These are phyloP conservation scores for Candida mesenterica DNA, from an alignment of 1,139 yeast genomes.

Conservation along the genomic window DNA sequence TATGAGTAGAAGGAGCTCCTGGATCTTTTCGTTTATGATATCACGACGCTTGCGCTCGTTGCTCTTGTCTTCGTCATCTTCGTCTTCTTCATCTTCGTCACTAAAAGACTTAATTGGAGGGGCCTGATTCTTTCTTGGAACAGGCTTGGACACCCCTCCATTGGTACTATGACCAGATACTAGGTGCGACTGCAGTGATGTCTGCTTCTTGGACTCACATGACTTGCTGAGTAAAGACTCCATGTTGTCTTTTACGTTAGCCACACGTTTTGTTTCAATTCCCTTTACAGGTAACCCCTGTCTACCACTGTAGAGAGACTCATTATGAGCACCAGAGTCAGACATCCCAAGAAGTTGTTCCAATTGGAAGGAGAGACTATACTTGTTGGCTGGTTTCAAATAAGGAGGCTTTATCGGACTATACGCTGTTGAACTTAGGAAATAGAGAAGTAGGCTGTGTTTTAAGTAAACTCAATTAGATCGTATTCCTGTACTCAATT, in stretches of 20 bases:
- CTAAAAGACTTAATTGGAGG: conserved; percentile 28
- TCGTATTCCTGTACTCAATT: too few relatives aligned
- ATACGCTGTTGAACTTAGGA: too few relatives aligned
- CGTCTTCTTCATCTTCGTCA: conserved; percentile 30
- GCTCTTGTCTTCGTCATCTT: conserved; percentile 38
- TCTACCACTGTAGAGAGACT: too few relatives aligned
- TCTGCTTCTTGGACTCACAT: conserved; percentile 39
- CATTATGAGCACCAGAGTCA: too few relatives aligned
- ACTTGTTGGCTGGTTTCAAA: too few relatives aligned
- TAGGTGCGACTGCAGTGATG: conserved; percentile 40
- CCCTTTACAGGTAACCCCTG: too few relatives aligned
- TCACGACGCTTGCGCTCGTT: conserved; percentile 74
- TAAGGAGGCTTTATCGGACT: too few relatives aligned
- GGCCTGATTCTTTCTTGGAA: conserved; percentile 38
- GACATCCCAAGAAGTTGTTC: too few relatives aligned
- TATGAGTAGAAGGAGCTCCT: conserved; percentile 68
- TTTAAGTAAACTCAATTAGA: too few relatives aligned
- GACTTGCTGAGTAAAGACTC: conserved; percentile 32
- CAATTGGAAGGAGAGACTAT: too few relatives aligned
- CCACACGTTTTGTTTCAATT: too few relatives aligned
- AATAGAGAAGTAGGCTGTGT: too few relatives aligned
- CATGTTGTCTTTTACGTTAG: conserved; percentile 30
- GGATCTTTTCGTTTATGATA: conserved; percentile 85
- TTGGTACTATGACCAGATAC: conserved; percentile 18
- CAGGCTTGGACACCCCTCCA: conserved; percentile 44